phyloP scores from a whole-genome alignment of 768 basidiomycete species.

The Amanita polypyramis region DNA sequence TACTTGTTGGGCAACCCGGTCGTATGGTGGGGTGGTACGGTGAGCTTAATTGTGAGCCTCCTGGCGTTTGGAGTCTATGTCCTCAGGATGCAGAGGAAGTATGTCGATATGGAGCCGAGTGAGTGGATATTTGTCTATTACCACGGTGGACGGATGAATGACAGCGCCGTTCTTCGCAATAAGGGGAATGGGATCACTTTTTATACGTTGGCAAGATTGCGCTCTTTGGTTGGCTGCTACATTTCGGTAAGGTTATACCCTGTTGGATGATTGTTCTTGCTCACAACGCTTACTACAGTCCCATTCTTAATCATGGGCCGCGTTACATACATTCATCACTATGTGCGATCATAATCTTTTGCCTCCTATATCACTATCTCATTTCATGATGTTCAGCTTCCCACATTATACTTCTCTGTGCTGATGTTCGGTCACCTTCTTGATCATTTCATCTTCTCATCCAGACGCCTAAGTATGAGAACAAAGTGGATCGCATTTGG shows the following conservation, averaged over 20 bases:
- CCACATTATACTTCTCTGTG: constrained; percentile 94
- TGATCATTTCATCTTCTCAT: constrained; percentile 88
- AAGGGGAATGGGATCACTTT: constrained; percentile 94
- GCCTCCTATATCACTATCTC: constrained; percentile 1
- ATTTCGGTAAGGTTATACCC: constrained; percentile 52
- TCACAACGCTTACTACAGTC: constrained; percentile 31
- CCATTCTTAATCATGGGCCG: constrained; percentile 99
- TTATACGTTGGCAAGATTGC: constrained; percentile 88
- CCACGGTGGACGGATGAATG: background rate
- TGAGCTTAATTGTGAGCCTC: constrained; percentile 50
- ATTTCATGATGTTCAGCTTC: constrained; percentile 43
- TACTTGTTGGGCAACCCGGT: constrained; percentile 90
- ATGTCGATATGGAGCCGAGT: constrained; percentile 85
- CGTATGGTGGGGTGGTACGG: constrained; percentile 79
- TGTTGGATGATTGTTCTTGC: background rate
- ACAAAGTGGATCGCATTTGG: constrained; percentile 72
- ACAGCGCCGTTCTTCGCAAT: background rate
- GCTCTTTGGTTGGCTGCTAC: constrained; percentile 84
- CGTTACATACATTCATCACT: constrained; percentile 94
- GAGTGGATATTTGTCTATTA: constrained; percentile 20
- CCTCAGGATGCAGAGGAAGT: constrained; percentile 79
- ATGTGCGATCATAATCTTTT: constrained; percentile 43
- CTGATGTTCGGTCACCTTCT: constrained; percentile 84
- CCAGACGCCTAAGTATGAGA: constrained; percentile 44
- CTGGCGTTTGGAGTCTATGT: constrained; percentile 56